A percentile compares a stretch with the other conserved stretches of the same genome.
Evolutionary conservation across 352 stramenopile species (phyloP).

Genomic region (Phytophthora sansomeana): DNA sequence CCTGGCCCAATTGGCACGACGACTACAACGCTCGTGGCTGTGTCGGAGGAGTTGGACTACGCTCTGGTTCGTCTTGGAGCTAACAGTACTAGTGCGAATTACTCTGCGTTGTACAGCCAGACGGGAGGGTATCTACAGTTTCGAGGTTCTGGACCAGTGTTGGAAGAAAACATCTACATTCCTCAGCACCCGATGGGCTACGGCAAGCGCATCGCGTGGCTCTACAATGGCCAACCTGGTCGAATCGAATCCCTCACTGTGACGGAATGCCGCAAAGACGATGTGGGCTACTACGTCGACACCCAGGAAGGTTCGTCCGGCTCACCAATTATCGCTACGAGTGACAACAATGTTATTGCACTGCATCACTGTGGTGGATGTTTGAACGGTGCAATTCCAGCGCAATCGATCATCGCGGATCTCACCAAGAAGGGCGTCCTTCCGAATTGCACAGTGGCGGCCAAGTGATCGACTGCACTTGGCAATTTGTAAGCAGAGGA

Average conservation of each 20-base stretch:
- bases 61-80: constrained; percentile 59
- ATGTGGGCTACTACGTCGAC: constrained; percentile 81
- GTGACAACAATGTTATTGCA: constrained; percentile 73
- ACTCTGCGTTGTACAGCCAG: constrained; percentile 34
- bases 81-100: constrained; percentile 35
- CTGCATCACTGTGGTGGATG: constrained; percentile 84
- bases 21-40: constrained; percentile 59
- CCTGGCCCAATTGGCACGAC: constrained; percentile 45
- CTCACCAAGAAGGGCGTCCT: constrained; percentile 45
- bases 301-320: constrained; percentile 78
- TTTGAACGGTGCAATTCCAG: constrained; percentile 69
- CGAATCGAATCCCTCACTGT: constrained; percentile 46
- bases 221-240: constrained; percentile 42
- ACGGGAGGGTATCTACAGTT: constrained; percentile 73
- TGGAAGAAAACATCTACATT: constrained; percentile 76
- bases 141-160: constrained; percentile 48
- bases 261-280: constrained; percentile 51
- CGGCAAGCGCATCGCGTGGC: constrained; percentile 67
- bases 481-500: constrained; percentile 9
- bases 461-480: constrained; percentile 10
- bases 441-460: constrained; percentile 44
- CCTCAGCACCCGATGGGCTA: constrained; percentile 71
- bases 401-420: constrained; percentile 57
- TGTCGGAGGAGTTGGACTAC: constrained; percentile 69
- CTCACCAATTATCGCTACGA: constrained; percentile 60